Evolutionary conservation across 1,284 basidiomycete species (phyloP), one percentile per base, ranked within the genome.

Genomic region (Entoloma clypeatum): DNA sequence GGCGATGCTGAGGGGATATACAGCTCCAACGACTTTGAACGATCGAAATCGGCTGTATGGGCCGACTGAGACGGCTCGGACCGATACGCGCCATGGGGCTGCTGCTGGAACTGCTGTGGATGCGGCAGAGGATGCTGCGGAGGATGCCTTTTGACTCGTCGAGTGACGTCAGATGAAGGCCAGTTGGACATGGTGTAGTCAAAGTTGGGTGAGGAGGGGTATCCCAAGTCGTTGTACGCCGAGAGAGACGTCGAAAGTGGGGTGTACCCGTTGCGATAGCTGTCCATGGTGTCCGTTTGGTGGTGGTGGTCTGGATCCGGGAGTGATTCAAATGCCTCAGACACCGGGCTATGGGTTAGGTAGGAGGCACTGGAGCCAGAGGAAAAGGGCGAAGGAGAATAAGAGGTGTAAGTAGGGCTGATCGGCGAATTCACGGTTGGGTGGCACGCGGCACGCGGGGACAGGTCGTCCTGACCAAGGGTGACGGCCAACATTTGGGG

Each of bases 381-480:
- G n/a, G 60, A 61, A 45, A 58, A 59, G n/a, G 59, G 59, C 2
- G 59, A 61, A 11, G 54, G 50, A n/a, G 56, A 59, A 34, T 53
- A 60, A 30, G 50, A 45, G 2, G 57, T 47, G 35, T 54, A 57
- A 14, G 54, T 50, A 10, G 58, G 57, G 39, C 54, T 59, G 40
- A 53, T 39, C 31, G 57, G 57, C 26, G 58, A 56, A 18, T 51
- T 18, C 54, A 56, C 55, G 34, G 13, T 37, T 26, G 43, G 33
- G 39, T 28, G 26, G 23, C 23, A 41, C 18, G 23, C 14, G 9
- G 36, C 36, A 23, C 27, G 30, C 27, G 45, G 44, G 39, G 39
- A 28, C 28, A 39, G 14, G 26, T 45, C 19, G 33, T 36, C 5
- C 37, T 41, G 27, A 29, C 36, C 7, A 27, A 28, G 39, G 42